Conservation (phyloP, 495 filamentous ascomycete genomes). For the Hypoxylon perforatum region DNA sequence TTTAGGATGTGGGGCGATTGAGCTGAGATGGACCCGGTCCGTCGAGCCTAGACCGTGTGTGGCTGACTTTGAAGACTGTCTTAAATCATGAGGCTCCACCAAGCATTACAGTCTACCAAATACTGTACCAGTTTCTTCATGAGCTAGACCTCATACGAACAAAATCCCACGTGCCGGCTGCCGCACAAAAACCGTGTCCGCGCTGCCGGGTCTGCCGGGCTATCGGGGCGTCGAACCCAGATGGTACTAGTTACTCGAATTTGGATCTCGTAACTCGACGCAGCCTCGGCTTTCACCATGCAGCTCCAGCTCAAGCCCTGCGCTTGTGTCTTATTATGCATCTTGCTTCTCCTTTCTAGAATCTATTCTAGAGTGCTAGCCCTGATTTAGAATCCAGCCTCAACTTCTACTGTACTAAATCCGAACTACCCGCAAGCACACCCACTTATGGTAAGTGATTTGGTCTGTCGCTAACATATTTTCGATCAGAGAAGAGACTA, state of each 20-base stretch:
- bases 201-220: constrained; percentile 23
- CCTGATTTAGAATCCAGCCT: constrained; percentile 10
- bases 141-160: not conserved
- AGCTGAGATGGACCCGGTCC: constrained; percentile 29
- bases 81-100: constrained; percentile 19
- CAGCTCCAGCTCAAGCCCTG: constrained; percentile 29
- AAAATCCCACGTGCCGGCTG: constrained; percentile 26
- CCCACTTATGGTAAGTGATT: not conserved
- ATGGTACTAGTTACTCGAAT: constrained; percentile 18
- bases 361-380: not conserved
- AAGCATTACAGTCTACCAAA: not conserved
- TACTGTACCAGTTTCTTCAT: not conserved
- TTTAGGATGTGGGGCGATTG: constrained; percentile 36
- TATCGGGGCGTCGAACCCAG: constrained; percentile 20
- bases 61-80: constrained; percentile 19
- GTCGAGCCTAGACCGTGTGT: constrained; percentile 32
- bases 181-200: constrained; percentile 26
- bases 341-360: not conserved
- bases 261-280: constrained; percentile 10
- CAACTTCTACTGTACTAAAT: not conserved
- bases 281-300: constrained; percentile 19
- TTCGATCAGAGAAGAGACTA: too few relatives aligned
- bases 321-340: not conserved
- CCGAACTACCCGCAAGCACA: not conserved
- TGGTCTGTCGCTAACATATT: too few relatives aligned